phyloP scores from a whole-genome alignment of 2,329 filamentous ascomycete genomes.

The Penicillium frequentans region DNA sequence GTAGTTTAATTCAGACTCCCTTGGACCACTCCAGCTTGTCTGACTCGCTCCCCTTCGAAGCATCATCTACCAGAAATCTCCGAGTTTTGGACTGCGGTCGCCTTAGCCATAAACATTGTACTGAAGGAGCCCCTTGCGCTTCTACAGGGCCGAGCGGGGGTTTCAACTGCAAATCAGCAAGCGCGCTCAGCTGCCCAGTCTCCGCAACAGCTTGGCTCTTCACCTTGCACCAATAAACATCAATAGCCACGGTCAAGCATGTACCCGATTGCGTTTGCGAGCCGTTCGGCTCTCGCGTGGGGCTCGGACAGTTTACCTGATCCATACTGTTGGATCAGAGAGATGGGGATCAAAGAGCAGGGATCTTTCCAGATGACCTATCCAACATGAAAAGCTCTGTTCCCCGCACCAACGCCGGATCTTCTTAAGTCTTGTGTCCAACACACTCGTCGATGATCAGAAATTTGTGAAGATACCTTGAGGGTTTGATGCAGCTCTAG shows the following conservation, averaged over 20 bases:
- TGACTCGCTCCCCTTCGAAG: too few species aligned
- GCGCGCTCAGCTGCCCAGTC: neutral
- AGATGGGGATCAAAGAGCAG: neutral
- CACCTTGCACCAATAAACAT: neutral
- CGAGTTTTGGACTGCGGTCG: too few species aligned
- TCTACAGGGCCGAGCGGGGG: neutral
- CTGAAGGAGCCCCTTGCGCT: neutral
- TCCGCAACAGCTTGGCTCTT: neutral
- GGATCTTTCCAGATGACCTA: neutral
- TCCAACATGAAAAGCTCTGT: neutral
- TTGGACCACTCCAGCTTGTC: neutral
- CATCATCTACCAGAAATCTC: too few species aligned
- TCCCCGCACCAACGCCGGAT: neutral
- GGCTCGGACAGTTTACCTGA: neutral
- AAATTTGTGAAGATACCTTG: neutral
- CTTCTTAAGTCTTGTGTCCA: neutral
- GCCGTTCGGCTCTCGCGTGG: conserved; percentile 17
- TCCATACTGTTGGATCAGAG: neutral
- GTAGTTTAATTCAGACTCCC: too few species aligned
- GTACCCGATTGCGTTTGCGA: conserved; percentile 2
- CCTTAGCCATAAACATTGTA: neutral
- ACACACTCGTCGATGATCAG: neutral
- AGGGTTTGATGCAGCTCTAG: neutral
- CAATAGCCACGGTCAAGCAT: neutral
- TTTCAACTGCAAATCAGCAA: neutral